A percentile compares a stretch with the other conserved stretches of the same genome.
Evolutionary conservation across 2,329 filamentous ascomycete species (phyloP).

Genomic region (Pyrenochaeta sp.): DNA sequence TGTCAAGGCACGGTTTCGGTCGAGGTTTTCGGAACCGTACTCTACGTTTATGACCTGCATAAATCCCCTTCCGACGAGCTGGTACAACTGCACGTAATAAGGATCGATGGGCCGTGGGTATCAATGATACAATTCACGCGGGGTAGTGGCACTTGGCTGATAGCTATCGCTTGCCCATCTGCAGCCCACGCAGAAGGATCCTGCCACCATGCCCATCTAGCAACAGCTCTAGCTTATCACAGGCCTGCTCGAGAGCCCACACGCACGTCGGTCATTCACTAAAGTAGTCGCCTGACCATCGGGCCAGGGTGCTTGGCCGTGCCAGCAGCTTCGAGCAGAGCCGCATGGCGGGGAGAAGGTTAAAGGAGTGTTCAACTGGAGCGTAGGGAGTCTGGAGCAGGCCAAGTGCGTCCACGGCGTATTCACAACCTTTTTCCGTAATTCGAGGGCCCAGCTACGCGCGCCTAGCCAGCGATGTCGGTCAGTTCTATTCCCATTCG

Average conservation of each 20-base stretch:
- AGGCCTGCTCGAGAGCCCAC: slow-evolving; percentile 23
- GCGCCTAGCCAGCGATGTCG: slow-evolving; percentile 22
- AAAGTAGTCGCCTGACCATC: slow-evolving; percentile 36
- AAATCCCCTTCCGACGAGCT: neutral
- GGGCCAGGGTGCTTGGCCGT: slow-evolving; percentile 15
- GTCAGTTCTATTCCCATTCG: slow-evolving; percentile 10
- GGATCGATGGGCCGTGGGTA: slow-evolving; percentile 17
- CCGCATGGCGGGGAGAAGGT: slow-evolving; percentile 33
- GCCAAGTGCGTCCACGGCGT: slow-evolving; percentile 15
- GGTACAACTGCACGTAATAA: slow-evolving; percentile 8
- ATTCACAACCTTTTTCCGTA: slow-evolving; percentile 6
- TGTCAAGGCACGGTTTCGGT: too few species aligned
- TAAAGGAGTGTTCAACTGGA: slow-evolving; percentile 34
- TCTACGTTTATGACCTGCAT: neutral
- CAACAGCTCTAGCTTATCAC: slow-evolving; percentile 40
- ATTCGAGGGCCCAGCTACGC: neutral
- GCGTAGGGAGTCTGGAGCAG: slow-evolving; percentile 9
- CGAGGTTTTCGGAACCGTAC: neutral
- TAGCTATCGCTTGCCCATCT: slow-evolving; percentile 29
- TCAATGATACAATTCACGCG: slow-evolving; percentile 25
- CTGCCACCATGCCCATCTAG: slow-evolving; percentile 27
- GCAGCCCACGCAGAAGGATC: slow-evolving; percentile 35
- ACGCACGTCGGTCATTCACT: slow-evolving; percentile 21
- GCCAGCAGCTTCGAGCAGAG: slow-evolving; percentile 33
- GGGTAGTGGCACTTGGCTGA: slow-evolving; percentile 34